Evolutionary conservation across 2,329 filamentous ascomycete species (phyloP).

Genomic region (Fusarium redolens): DNA sequence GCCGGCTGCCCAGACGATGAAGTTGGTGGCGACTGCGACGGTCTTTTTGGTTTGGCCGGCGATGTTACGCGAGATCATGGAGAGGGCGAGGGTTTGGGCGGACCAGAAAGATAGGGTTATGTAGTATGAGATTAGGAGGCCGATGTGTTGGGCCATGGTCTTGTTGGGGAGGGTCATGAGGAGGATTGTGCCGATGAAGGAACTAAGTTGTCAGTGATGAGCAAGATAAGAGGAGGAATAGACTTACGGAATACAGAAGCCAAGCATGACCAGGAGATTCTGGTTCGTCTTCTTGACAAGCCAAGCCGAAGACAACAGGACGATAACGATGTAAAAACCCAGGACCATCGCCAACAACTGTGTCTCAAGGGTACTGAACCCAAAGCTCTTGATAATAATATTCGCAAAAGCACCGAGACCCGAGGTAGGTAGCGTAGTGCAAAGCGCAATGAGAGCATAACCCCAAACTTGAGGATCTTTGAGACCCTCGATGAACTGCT

Average conservation of each 20-base stretch:
- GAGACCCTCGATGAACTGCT: conserved; percentile 63
- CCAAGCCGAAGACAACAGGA: conserved; percentile 74
- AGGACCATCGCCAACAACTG: conserved; percentile 81
- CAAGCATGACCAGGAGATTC: conserved; percentile 74
- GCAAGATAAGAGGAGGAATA: rapidly evolving
- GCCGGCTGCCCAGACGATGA: conserved; percentile 75
- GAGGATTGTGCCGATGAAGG: conserved; percentile 77
- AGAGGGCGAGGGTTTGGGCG: conserved; percentile 73
- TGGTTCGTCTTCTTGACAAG: conserved; percentile 76
- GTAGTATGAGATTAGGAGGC: conserved; percentile 79
- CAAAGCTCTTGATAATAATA: conserved; percentile 77
- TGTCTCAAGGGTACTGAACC: conserved; percentile 74
- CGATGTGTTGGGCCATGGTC: conserved; percentile 53
- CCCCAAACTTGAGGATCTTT: conserved; percentile 75
- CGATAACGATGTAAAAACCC: conserved; percentile 77
- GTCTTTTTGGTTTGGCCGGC: conserved; percentile 81
- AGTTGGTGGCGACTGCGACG: conserved; percentile 75
- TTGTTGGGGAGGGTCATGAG: conserved; percentile 61
- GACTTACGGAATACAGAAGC: conserved; percentile 71
- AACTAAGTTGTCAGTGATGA: neutral
- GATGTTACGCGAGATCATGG: conserved; percentile 75
- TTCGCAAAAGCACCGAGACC: conserved; percentile 79
- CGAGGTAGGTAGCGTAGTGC: conserved; percentile 78
- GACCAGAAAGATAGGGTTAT: conserved; percentile 83
- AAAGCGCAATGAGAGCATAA: conserved; percentile 73